phyloP scores from a whole-genome alignment of 148 eudicot species.

The Dianthus caryophyllus region DNA sequence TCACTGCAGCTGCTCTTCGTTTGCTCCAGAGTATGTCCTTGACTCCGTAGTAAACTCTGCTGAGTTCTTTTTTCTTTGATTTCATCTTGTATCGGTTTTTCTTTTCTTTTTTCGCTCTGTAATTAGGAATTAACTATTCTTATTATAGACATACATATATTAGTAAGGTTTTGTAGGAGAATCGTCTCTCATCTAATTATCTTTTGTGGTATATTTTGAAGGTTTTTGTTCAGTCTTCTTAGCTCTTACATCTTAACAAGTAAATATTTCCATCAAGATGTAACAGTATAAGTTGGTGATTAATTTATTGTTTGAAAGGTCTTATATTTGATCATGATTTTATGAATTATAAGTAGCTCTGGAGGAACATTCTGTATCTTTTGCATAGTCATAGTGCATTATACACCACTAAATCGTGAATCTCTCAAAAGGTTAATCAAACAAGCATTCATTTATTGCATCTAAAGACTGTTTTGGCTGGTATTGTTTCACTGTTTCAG shows the following conservation, averaged over 20 bases:
- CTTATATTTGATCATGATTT: background rate
- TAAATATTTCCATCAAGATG: background rate
- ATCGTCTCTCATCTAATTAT: background rate
- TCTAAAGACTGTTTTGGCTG: background rate
- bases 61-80: background rate
- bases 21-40: slow-evolving; percentile 73
- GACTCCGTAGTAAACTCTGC: background rate
- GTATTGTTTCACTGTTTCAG: background rate
- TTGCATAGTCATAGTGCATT: background rate
- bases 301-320: slow-evolving; percentile 2
- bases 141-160: background rate
- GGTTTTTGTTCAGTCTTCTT: background rate
- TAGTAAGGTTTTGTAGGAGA: background rate
- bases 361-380: background rate
- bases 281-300: background rate
- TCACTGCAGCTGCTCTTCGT: slow-evolving; percentile 88
- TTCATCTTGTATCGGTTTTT: background rate
- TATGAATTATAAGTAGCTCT: background rate
- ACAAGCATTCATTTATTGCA: background rate
- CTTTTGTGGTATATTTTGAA: background rate
- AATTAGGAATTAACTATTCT: background rate
- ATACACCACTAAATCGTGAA: background rate
- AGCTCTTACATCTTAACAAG: background rate
- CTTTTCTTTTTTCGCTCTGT: too few relatives aligned
- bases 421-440: background rate